Conservation (phyloP, 2,329 filamentous ascomycete species). For the Alternaria sp. region DNA sequence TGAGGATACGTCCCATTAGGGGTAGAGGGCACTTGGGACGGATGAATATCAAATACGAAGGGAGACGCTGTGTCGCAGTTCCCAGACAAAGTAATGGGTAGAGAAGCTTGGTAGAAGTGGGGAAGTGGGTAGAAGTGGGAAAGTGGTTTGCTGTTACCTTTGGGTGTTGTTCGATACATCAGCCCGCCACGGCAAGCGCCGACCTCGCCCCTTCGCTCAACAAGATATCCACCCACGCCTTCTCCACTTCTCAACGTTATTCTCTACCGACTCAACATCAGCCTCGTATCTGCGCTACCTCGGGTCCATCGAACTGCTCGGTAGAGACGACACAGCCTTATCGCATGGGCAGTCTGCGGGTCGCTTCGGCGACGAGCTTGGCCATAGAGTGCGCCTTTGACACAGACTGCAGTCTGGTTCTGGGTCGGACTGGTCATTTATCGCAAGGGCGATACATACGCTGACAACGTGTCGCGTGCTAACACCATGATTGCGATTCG, state of each 20-base stretch:
- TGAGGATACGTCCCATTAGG: neutral
- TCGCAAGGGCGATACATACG: neutral
- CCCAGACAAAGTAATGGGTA: neutral
- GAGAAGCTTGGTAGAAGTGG: neutral
- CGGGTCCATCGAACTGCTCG: neutral
- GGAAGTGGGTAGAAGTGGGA: neutral
- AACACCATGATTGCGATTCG: neutral
- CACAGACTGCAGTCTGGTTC: neutral
- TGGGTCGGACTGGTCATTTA: neutral
- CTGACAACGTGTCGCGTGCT: neutral
- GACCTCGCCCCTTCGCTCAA: neutral
- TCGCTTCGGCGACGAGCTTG: neutral
- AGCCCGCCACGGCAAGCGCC: neutral
- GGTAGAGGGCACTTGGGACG: neutral
- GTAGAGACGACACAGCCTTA: neutral
- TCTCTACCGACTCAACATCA: neutral
- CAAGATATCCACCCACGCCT: neutral
- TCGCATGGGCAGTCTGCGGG: neutral
- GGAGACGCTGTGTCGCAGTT: neutral
- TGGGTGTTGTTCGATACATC: neutral
- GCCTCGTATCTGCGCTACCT: neutral
- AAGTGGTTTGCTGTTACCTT: neutral
- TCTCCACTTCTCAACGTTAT: neutral
- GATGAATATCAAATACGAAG: neutral
- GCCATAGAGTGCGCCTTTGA: neutral